Conservation (phyloP, 2,329 filamentous ascomycete species). For the Colletotrichum musicola region DNA sequence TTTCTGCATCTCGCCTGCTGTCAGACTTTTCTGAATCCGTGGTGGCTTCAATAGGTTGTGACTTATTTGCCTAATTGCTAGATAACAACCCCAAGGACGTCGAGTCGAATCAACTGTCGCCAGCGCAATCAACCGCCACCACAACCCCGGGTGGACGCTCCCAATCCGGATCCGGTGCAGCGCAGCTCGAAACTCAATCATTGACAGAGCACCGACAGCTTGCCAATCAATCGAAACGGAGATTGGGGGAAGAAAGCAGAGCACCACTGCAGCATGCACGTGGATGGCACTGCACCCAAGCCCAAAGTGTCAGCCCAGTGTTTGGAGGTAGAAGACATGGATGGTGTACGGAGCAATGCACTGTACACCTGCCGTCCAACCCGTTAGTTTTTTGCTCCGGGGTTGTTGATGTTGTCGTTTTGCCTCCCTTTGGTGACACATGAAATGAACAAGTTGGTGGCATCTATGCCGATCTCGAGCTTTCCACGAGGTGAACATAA, state of each 20-base stretch:
- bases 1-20: neutral
- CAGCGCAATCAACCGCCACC: constrained; percentile 7
- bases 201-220: neutral
- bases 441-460: neutral
- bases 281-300: constrained; percentile 12
- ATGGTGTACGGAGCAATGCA: neutral
- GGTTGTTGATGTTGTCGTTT: too few relatives aligned
- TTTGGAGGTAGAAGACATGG: neutral
- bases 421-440: too few relatives aligned
- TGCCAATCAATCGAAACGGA: neutral
- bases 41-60: neutral
- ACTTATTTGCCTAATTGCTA: neutral
- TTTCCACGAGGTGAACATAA: neutral
- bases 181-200: constrained; percentile 15
- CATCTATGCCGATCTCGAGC: neutral
- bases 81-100: neutral
- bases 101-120: neutral
- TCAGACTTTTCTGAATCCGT: neutral
- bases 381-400: too few relatives aligned
- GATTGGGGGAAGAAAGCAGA: neutral
- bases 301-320: constrained; percentile 2
- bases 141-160: constrained; percentile 28
- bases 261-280: constrained; percentile 16
- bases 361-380: neutral
- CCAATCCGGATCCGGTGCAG: constrained; percentile 34